Conservation (phyloP, 1,284 basidiomycete genomes). For the Apiotrichum brassicae region DNA sequence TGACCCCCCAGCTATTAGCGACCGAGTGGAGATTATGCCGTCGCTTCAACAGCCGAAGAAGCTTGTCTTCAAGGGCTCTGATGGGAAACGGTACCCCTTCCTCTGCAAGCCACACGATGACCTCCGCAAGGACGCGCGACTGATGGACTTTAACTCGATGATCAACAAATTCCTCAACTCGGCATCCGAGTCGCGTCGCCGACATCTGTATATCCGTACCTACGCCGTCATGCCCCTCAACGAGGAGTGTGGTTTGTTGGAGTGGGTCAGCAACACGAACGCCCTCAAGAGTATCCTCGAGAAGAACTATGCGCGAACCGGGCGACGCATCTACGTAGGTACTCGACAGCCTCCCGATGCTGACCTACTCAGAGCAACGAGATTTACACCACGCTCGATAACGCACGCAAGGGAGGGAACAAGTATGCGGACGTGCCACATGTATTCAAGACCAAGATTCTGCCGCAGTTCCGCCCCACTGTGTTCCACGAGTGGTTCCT, state of each 20-base stretch:
- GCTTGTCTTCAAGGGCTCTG: conserved; percentile 73
- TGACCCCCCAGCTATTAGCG: conserved; percentile 56
- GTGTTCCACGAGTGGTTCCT: conserved; percentile 98
- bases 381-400: conserved; percentile 53
- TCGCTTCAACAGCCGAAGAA: conserved; percentile 91
- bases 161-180: conserved; percentile 96
- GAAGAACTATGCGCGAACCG: conserved; percentile 63
- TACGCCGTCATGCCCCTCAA: conserved; percentile 96
- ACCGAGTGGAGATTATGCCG: conserved; percentile 85
- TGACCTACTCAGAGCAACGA: conserved; percentile 47
- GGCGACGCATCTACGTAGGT: conserved; percentile 61
- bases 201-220: conserved; percentile 84
- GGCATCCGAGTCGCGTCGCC: conserved; percentile 82
- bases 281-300: conserved; percentile 74
- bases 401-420: conserved; percentile 5
- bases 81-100: conserved; percentile 84
- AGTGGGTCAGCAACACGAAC: conserved; percentile 96
- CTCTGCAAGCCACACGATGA: conserved; percentile 98
- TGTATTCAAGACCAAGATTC: conserved; percentile 58
- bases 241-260: conserved; percentile 94
- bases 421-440: conserved; percentile 1
- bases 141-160: conserved; percentile 98
- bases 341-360: background rate
- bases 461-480: conserved; percentile 61
- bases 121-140: conserved; percentile 88